Evolutionary conservation across 805 yeast species (phyloP).

Genomic region (Kazachstania martiniae): DNA sequence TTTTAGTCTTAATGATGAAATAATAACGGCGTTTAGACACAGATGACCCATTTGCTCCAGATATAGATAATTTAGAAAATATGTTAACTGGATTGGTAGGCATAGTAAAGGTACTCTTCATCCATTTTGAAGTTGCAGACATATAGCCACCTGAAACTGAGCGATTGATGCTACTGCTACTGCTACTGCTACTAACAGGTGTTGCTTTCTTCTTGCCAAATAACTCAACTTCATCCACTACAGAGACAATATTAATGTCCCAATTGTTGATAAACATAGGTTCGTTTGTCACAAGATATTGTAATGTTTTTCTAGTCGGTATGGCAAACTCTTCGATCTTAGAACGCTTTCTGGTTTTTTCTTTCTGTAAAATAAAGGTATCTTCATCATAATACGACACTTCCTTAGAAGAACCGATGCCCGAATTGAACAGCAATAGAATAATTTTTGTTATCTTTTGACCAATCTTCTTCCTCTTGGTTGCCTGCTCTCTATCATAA

Average conservation of each 20-base stretch:
- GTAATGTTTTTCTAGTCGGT: constrained; percentile 32
- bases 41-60: constrained; percentile 6
- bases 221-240: constrained; percentile 19
- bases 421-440: constrained; percentile 62
- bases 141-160: constrained; percentile 4
- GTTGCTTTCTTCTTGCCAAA: not conserved
- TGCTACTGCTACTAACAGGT: too few species aligned
- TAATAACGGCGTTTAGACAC: constrained; percentile 6
- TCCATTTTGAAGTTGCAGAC: constrained; percentile 18
- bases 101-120: constrained; percentile 19
- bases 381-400: constrained; percentile 33
- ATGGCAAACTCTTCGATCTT: constrained; percentile 28
- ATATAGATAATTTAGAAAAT: constrained; percentile 20
- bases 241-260: constrained; percentile 61
- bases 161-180: too few species aligned
- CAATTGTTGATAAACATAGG: constrained; percentile 40
- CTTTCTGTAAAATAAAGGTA: constrained; percentile 18
- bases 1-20: constrained; percentile 40
- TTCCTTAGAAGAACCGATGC: constrained; percentile 54
- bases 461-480: constrained; percentile 56
- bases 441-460: constrained; percentile 52
- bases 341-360: constrained; percentile 21
- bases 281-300: constrained; percentile 25
- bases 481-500: constrained; percentile 63
- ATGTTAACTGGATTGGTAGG: constrained; percentile 14